Percentiles rank a stretch among this genome's conserved stretches.
Conservation (phyloP, 768 basidiomycete species). For the Suillus alpinus region DNA sequence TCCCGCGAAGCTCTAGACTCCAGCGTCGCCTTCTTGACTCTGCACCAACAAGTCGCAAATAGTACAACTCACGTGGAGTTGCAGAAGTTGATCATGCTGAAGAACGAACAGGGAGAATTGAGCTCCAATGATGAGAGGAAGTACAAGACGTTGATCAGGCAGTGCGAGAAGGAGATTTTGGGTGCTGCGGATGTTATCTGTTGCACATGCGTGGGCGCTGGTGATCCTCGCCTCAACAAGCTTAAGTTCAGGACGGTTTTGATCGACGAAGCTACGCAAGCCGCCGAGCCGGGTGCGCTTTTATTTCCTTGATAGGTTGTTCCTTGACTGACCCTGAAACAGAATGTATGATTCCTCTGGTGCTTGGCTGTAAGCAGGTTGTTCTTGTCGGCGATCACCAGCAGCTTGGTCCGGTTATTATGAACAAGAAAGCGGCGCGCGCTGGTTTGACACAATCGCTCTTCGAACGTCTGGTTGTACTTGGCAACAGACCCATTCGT, state of each 20-base stretch:
- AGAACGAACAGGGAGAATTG: constrained; percentile 96
- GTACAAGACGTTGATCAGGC: constrained; percentile 92
- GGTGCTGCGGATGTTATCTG: constrained; percentile 96
- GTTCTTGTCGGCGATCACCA: constrained; percentile 96
- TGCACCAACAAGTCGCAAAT: constrained; percentile 97
- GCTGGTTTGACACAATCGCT: constrained; percentile 97
- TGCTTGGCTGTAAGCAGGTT: constrained; percentile 97
- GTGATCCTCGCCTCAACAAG: constrained; percentile 94
- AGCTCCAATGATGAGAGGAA: constrained; percentile 96
- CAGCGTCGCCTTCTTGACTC: constrained; percentile 88
- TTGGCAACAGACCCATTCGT: constrained; percentile 95
- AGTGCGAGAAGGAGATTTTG: constrained; percentile 97
- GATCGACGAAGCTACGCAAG: constrained; percentile 98
- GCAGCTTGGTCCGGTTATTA: constrained; percentile 98
- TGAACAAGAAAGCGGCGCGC: constrained; percentile 99
- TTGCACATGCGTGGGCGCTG: constrained; percentile 96
- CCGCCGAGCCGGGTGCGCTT: constrained; percentile 85
- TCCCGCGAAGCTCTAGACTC: constrained; percentile 97
- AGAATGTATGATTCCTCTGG: constrained; percentile 99
- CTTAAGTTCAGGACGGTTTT: constrained; percentile 98
- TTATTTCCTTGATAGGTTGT: background rate
- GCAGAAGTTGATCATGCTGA: constrained; percentile 96
- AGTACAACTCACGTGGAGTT: constrained; percentile 94
- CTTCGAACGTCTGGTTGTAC: constrained; percentile 94
- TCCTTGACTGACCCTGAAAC: constrained; percentile 15